Percentiles rank a stretch among this genome's conserved stretches.
These are phyloP conservation scores for Rhizoctonia solani DNA, from an alignment of 1,284 basidiomycete species.

Conservation along the genomic window DNA sequence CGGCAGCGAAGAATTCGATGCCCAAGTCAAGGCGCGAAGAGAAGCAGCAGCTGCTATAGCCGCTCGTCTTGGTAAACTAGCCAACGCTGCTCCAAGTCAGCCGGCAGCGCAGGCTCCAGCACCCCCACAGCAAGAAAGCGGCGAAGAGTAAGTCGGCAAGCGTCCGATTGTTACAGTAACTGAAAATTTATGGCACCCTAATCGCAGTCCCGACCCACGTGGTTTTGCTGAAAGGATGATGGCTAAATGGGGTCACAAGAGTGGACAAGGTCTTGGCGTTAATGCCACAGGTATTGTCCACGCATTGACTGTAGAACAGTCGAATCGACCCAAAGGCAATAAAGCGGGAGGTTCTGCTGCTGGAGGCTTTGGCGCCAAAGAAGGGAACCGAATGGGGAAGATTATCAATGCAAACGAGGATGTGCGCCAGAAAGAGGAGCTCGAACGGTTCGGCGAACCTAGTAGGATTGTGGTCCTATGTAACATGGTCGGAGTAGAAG, in stretches of 20 bases:
- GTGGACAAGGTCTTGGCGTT: constrained; percentile 86
- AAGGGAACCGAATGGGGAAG: constrained; percentile 75
- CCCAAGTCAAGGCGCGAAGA: constrained; percentile 58
- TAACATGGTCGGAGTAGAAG: constrained; percentile 82
- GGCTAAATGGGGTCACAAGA: constrained; percentile 94
- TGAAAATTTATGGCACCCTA: neutral
- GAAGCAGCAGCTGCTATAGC: constrained; percentile 83
- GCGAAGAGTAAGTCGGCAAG: constrained; percentile 10
- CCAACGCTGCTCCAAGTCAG: constrained; percentile 40
- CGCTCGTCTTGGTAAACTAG: constrained; percentile 59
- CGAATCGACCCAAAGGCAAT: constrained; percentile 50
- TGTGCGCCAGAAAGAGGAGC: constrained; percentile 69
- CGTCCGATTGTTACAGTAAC: neutral
- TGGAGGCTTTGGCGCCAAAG: constrained; percentile 57
- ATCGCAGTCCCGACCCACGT: constrained; percentile 61
- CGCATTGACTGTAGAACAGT: constrained; percentile 75
- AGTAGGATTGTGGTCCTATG: constrained; percentile 86
- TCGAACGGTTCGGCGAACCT: constrained; percentile 80
- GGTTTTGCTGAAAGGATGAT: constrained; percentile 79
- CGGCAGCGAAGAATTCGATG: constrained; percentile 53
- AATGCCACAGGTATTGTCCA: constrained; percentile 85
- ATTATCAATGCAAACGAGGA: constrained; percentile 89
- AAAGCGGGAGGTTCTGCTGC: constrained; percentile 32
- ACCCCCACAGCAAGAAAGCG: constrained; percentile 3
- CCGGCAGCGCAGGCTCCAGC: constrained; percentile 31